Base-by-base conservation (phyloP, 1,284 basidiomycete species). In the Bjerkandera adusta region DNA sequence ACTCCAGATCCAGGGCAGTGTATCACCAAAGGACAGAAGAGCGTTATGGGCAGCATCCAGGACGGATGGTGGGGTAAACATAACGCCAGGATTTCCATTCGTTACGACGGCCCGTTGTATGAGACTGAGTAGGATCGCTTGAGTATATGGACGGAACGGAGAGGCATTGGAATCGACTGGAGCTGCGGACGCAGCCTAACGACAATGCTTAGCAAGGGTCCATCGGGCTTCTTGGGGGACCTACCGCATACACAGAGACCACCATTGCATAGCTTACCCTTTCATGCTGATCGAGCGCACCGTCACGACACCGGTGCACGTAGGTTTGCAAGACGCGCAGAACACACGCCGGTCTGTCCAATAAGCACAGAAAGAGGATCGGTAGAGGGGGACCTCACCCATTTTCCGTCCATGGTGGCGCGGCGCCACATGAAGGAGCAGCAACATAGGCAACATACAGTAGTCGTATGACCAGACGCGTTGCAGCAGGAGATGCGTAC, bases 1-100 rank as follows among this genome's bases (percentile, higher is more conserved):
- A n/a, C 57, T 60, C 84, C 85, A 89, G 47, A 70, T 70, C 83
- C 85, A 87, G 2, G 73, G 70, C 3, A 83, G 57, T 4, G 72
- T 63, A 12, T 68, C 50, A 24, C 77, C 76, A 76, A 79, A 85
- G 48, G 64, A 64, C 7, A 83, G 43, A 12, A 87, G 57, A 21
- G 84, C 66, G 3, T 37, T 61, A 45, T 75, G 72, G 2, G 82
- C 59, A 24, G 58, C 48, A 59, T 81, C n/a, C 76, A 3, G 76
- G 61, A 13, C 52, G 42, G 36, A 60, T 56, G 12, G 61, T 52
- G 2, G 70, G 59, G 20, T 46, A 48, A 25, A 56, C 52, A 38
- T 53, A 48, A 41, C 45, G 56, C 26, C 29, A 45, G 43, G 48
- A 54, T 50, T 39, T 36, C 38, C 18, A 5, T 56, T 51, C 1